These are phyloP conservation scores for Backusella circina DNA, from an alignment of 192 early-diverging fungal species.

Conservation along the genomic window DNA sequence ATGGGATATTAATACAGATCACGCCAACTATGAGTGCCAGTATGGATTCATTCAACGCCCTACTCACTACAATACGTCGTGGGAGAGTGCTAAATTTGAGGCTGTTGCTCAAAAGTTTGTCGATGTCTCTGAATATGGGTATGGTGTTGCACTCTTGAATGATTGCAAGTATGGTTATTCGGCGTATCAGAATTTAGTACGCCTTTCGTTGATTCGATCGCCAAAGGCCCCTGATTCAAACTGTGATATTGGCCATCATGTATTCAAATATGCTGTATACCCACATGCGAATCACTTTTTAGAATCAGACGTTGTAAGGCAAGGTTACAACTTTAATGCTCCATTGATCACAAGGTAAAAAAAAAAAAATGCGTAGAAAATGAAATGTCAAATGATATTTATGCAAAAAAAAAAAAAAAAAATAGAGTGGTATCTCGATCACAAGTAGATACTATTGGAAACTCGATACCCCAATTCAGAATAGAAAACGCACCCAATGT, in stretches of 20 bases:
- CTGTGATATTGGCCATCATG: conserved; percentile 67
- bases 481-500: conserved; percentile 61
- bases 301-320: conserved; percentile 81
- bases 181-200: conserved; percentile 74
- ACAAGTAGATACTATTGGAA: not conserved
- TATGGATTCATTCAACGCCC: conserved; percentile 89
- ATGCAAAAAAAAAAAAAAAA: not conserved
- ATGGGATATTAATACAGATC: conserved; percentile 73
- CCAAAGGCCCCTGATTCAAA: conserved; percentile 71
- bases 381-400: not conserved
- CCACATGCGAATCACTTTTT: conserved; percentile 83
- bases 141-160: conserved; percentile 91
- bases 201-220: conserved; percentile 82
- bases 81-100: conserved; percentile 92
- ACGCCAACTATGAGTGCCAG: conserved; percentile 90
- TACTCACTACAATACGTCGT: conserved; percentile 93
- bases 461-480: conserved; percentile 33
- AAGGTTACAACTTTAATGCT: conserved; percentile 89
- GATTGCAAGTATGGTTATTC: conserved; percentile 98
- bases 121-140: conserved; percentile 94
- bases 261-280: conserved; percentile 86
- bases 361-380: not conserved
- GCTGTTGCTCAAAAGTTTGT: conserved; percentile 97
- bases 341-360: conserved; percentile 46
- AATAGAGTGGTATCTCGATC: conserved; percentile 20